Evolutionary conservation across 2,329 filamentous ascomycete species (phyloP), one percentile per base, ranked within the genome.

Genomic region (Exophiala xenobiotica): DNA sequence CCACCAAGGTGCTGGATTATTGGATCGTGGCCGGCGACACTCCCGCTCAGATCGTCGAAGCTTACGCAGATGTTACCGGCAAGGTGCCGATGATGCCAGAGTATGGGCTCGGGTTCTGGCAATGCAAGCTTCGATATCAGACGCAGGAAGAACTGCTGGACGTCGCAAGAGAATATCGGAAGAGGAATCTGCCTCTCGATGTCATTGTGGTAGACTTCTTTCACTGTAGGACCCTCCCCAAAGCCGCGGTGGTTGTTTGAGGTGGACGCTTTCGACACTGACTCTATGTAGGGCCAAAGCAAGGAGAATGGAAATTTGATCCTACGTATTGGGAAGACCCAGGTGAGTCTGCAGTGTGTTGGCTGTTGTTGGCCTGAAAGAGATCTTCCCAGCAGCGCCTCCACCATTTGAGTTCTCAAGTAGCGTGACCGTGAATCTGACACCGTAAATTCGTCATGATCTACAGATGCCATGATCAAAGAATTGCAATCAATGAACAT

Each of bases 241-340:
- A 35, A 16, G 7, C 31, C 9, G 5, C 5, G n/a, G n/a, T n/a
- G n/a, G n/a, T 24, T 11, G 16, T 26, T 27, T 5, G 4, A 18
- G 39, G 16, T 9, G 8, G 6, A 6, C 12, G 27, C 16, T 23
- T 11, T 33, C 33, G 20, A 42, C 35, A 16, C 20, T 19, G 8
- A 16, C n/a, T 24, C 11, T 19, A 23, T 19, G 8, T 18, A 55
- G 53, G 83, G 83, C 77, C 78, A 6, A 71, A 73, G 6, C 82
- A 87, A 62, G 83, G 84, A 4, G 83, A 87, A 49, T 87, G 83
- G 83, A 79, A 74, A 31, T 86, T 87, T 57, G 83, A 87, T 60
- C 68, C 74, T 0, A 73, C 72, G 1, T 86, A 79, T 59, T 86
- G 81, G 81, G 83, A 83, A 0, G 79, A 87, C 61, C 82, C 81